Evolutionary conservation across 106 monocot species (phyloP).

Genomic region (Phalaenopsis equestris): DNA sequence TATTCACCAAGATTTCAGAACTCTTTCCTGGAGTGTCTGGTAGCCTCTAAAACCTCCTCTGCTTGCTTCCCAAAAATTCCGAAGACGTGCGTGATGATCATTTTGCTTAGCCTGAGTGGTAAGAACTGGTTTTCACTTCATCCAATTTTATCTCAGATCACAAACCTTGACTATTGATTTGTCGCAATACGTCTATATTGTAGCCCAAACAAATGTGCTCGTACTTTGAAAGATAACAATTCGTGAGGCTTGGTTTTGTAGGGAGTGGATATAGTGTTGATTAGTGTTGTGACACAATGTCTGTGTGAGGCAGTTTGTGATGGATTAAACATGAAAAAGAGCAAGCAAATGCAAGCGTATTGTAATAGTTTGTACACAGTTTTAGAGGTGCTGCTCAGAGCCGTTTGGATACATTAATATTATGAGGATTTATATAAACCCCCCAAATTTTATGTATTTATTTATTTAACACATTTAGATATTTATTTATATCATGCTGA

Average conservation of each 20-base stretch:
- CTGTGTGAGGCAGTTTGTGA: neutral
- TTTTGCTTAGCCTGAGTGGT: neutral
- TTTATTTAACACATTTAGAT: too few species aligned
- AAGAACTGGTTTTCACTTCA: neutral
- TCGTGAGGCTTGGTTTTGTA: neutral
- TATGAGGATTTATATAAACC: too few species aligned
- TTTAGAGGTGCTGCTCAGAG: too few species aligned
- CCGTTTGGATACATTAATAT: too few species aligned
- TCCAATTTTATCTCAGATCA: neutral
- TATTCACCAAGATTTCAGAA: constrained; percentile 52
- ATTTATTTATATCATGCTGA: too few species aligned
- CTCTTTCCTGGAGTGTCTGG: constrained; percentile 44
- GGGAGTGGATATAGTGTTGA: neutral
- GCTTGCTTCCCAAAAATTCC: constrained; percentile 1
- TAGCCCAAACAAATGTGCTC: neutral
- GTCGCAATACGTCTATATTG: neutral
- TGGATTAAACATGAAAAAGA: too few species aligned
- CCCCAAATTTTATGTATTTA: too few species aligned
- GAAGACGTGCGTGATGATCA: neutral
- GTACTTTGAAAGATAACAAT: neutral
- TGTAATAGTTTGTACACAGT: too few species aligned
- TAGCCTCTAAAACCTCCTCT: constrained; percentile 7
- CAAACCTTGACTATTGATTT: neutral
- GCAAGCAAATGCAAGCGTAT: too few species aligned
- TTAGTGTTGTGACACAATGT: neutral